Evolutionary conservation across 2,329 filamentous ascomycete species (phyloP).

Genomic region (Colletotrichum sp.): DNA sequence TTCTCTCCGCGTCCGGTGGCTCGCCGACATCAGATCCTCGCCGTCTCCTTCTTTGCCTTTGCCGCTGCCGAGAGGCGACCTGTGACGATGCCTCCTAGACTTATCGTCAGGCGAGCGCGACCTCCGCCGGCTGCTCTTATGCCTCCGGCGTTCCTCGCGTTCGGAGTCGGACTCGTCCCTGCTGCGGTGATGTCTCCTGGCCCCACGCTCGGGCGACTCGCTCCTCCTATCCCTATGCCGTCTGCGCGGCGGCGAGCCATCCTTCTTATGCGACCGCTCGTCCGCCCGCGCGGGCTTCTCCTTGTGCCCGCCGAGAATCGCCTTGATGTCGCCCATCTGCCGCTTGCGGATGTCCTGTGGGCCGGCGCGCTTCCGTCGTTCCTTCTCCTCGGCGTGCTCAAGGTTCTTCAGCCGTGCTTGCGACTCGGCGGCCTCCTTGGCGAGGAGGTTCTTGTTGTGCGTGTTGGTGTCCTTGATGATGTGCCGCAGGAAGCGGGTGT

Average conservation of each 20-base stretch:
- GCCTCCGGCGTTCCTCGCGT: constrained; percentile 13
- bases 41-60: constrained; percentile 12
- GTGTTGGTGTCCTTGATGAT: constrained; percentile 87
- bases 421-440: constrained; percentile 83
- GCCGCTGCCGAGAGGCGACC: constrained; percentile 24
- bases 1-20: neutral
- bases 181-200: neutral
- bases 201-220: constrained; percentile 12
- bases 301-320: constrained; percentile 54
- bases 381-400: constrained; percentile 51
- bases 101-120: constrained; percentile 36
- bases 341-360: constrained; percentile 58
- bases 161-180: constrained; percentile 7
- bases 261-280: constrained; percentile 2
- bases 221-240: constrained; percentile 8
- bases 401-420: constrained; percentile 71
- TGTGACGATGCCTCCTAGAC: constrained; percentile 35
- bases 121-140: constrained; percentile 23
- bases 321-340: constrained; percentile 66
- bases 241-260: neutral
- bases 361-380: constrained; percentile 50
- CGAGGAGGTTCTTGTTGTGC: constrained; percentile 87
- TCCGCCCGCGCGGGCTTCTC: constrained; percentile 13
- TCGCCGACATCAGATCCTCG: neutral
- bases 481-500: constrained; percentile 86